Evolutionary conservation across 768 basidiomycete species (phyloP).

Genomic region (Amanita jacksonii): DNA sequence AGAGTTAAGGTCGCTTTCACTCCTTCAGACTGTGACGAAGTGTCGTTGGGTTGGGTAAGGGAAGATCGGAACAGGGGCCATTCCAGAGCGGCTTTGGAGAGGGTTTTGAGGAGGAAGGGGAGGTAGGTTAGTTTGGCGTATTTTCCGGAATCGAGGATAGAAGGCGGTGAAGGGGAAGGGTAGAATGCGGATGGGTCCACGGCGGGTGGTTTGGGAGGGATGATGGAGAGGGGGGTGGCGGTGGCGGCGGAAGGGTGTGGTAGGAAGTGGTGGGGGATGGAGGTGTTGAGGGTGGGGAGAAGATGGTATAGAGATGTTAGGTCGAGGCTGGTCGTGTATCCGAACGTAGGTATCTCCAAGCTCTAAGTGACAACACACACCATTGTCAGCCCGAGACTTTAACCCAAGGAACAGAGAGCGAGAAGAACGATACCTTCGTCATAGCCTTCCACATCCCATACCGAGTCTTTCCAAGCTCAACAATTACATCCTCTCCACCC

Average conservation of each 20-base stretch:
- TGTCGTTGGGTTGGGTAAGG: constrained; percentile 36
- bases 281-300: constrained; percentile 52
- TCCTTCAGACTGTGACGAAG: neutral
- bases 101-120: constrained; percentile 75
- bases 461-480: constrained; percentile 69
- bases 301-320: constrained; percentile 58
- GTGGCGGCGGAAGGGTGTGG: constrained; percentile 4
- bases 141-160: constrained; percentile 41
- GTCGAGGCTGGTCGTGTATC: constrained; percentile 71
- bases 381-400: constrained; percentile 1
- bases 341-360: constrained; percentile 80
- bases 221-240: constrained; percentile 9
- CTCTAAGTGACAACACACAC: constrained; percentile 45
- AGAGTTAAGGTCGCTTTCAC: constrained; percentile 61
- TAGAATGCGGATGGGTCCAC: constrained; percentile 31
- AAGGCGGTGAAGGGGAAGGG: constrained; percentile 28
- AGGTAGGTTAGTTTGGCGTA: constrained; percentile 71
- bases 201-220: constrained; percentile 13
- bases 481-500: constrained; percentile 41
- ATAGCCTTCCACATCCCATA: constrained; percentile 88
- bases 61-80: constrained; percentile 81
- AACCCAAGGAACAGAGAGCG: neutral
- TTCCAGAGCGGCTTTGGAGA: constrained; percentile 69
- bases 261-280: constrained; percentile 55
- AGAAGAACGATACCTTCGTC: constrained; percentile 47